Conservation (phyloP, 2,329 filamentous ascomycete genomes). For the Colletotrichum noveboracense region DNA sequence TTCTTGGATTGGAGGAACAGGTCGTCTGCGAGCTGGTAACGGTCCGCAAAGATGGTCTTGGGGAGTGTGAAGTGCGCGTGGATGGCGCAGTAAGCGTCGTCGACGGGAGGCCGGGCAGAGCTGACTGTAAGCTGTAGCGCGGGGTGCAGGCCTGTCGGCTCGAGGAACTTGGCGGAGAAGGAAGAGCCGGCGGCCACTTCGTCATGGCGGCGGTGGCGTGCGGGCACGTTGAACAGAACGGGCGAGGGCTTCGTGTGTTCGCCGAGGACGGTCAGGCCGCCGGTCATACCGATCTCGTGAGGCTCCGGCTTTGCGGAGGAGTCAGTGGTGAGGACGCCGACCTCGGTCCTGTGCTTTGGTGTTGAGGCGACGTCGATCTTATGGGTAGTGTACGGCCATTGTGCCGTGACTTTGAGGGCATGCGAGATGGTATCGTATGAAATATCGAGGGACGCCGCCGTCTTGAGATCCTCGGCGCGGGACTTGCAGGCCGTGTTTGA, state of each 20-base stretch:
- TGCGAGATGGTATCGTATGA: constrained; percentile 75
- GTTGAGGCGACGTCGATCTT: constrained; percentile 45
- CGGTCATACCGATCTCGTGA: constrained; percentile 79
- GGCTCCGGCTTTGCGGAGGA: constrained; percentile 62
- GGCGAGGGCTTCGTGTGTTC: constrained; percentile 75
- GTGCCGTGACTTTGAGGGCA: constrained; percentile 66
- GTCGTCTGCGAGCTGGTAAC: constrained; percentile 79
- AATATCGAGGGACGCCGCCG: constrained; percentile 73
- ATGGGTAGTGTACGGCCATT: constrained; percentile 60
- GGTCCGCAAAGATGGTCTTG: constrained; percentile 81
- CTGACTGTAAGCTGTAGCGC: constrained; percentile 73
- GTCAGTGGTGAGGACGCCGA: constrained; percentile 78
- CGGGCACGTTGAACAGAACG: constrained; percentile 83
- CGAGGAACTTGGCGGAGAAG: constrained; percentile 69
- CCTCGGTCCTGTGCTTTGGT: constrained; percentile 68
- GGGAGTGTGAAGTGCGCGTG: constrained; percentile 87
- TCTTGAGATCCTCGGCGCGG: constrained; percentile 46
- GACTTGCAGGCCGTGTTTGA: constrained; percentile 54
- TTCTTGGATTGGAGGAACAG: constrained; percentile 85
- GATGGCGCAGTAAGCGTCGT: constrained; percentile 69
- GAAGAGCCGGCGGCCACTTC: constrained; percentile 37
- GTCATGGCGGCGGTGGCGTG: constrained; percentile 70
- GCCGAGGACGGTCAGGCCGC: constrained; percentile 79
- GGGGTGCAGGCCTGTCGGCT: constrained; percentile 83
- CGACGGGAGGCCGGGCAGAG: constrained; percentile 52